These are phyloP conservation scores for Hydrangea macrophylla DNA, from an alignment of 148 eudicot genomes.

Conservation along the genomic window DNA sequence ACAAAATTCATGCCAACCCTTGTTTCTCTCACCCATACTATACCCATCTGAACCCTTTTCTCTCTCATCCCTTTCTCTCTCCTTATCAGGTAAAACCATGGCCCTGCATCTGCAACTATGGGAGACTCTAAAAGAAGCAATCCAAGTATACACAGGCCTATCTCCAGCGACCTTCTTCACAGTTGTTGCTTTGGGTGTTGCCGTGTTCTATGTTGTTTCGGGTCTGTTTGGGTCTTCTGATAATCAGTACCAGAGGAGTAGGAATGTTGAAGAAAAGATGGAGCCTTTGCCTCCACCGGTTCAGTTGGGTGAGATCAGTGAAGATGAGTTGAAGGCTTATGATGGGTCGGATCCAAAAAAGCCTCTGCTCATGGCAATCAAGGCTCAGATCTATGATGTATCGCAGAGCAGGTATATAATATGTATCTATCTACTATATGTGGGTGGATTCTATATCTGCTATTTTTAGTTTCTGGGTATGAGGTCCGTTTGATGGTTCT, in stretches of 20 bases:
- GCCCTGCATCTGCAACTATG: slow-evolving; percentile 59
- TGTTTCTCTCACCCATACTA: slow-evolving; percentile 1
- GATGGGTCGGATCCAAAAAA: slow-evolving; percentile 75
- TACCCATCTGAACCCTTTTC: no score
- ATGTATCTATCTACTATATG: no score
- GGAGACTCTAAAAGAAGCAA: slow-evolving; percentile 67
- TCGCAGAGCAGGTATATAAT: slow-evolving; percentile 81
- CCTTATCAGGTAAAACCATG: slow-evolving; percentile 32
- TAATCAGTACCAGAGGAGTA: slow-evolving; percentile 18
- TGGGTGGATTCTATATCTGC: no score
- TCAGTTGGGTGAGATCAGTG: slow-evolving; percentile 80
- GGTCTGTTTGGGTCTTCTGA: slow-evolving; percentile 50
- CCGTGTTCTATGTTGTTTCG: slow-evolving; percentile 59
- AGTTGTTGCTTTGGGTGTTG: slow-evolving; percentile 54
- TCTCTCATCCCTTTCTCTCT: neutral
- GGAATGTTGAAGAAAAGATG: slow-evolving; percentile 34
- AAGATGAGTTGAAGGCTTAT: slow-evolving; percentile 59
- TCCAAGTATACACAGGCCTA: slow-evolving; percentile 72
- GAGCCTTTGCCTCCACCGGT: slow-evolving; percentile 87
- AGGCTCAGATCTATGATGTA: slow-evolving; percentile 98
- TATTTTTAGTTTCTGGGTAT: neutral
- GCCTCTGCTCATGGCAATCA: slow-evolving; percentile 93
- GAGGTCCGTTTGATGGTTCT: neutral
- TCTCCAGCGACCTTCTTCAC: slow-evolving; percentile 80
- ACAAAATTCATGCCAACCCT: neutral